These are phyloP conservation scores for Boletus sp. DNA, from an alignment of 768 basidiomycete genomes.

Conservation along the genomic window DNA sequence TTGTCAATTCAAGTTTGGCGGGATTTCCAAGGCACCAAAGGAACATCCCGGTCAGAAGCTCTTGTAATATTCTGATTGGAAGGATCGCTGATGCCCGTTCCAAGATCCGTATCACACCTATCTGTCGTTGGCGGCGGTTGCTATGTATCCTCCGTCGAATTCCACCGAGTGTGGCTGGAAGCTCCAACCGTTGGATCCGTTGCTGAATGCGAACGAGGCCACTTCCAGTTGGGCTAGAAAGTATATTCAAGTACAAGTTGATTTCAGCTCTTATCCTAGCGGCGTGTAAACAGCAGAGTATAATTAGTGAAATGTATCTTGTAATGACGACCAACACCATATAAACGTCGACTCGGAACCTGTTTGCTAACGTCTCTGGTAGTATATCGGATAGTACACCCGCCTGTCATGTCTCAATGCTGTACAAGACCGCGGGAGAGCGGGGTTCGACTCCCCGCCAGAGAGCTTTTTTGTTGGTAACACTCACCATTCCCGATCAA, in stretches of 20 bases:
- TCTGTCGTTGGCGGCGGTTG: constrained; percentile 76
- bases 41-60: constrained; percentile 65
- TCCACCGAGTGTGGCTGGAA: constrained; percentile 44
- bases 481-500: not conserved
- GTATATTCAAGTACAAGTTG: constrained; percentile 41
- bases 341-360: not conserved
- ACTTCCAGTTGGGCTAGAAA: constrained; percentile 67
- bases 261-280: not conserved
- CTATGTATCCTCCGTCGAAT: constrained; percentile 54
- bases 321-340: not conserved
- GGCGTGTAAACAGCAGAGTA: not conserved
- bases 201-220: constrained; percentile 65
- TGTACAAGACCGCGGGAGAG: constrained; percentile 34
- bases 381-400: constrained; percentile 53
- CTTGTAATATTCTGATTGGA: not conserved
- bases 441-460: constrained; percentile 48
- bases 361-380: constrained; percentile 31
- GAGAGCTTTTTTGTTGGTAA: constrained; percentile 26
- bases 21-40: constrained; percentile 80
- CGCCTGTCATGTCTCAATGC: constrained; percentile 37
- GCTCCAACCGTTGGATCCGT: constrained; percentile 59
- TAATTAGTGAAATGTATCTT: not conserved
- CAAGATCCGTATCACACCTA: constrained; percentile 96
- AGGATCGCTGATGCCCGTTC: constrained; percentile 9
- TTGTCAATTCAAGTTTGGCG: constrained; percentile 89